phyloP scores from a whole-genome alignment of 495 filamentous ascomycete species.

The Tuber borchii region DNA sequence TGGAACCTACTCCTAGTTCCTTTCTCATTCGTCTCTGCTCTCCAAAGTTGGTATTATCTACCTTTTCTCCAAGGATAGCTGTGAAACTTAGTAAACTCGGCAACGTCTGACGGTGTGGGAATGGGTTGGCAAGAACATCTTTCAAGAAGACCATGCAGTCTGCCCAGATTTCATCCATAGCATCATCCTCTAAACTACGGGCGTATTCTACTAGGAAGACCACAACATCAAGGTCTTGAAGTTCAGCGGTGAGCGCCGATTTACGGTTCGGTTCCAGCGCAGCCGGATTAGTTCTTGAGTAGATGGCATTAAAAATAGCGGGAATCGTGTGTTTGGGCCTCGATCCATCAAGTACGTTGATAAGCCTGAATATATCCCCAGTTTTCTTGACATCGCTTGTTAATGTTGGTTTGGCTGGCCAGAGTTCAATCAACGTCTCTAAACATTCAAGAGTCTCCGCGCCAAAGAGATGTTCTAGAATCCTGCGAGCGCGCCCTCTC shows the following conservation, averaged over 20 bases:
- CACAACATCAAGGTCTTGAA: conserved; percentile 75
- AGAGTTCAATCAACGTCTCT: conserved; percentile 80
- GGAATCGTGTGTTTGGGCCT: conserved; percentile 88
- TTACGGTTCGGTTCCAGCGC: conserved; percentile 73
- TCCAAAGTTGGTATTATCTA: conserved; percentile 95
- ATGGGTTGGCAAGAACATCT: conserved; percentile 86
- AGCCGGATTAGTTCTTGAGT: conserved; percentile 78
- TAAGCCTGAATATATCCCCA: conserved; percentile 64
- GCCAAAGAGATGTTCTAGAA: conserved; percentile 86
- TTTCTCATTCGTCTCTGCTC: conserved; percentile 90
- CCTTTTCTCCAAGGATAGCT: conserved; percentile 81
- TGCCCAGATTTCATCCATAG: conserved; percentile 98
- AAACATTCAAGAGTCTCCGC: conserved; percentile 93
- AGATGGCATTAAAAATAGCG: conserved; percentile 94
- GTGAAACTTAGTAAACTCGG: conserved; percentile 83
- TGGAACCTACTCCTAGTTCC: conserved; percentile 69
- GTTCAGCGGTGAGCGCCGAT: conserved; percentile 75
- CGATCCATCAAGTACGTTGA: conserved; percentile 87
- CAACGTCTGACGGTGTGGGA: conserved; percentile 86
- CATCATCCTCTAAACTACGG: conserved; percentile 84
- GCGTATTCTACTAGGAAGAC: conserved; percentile 86
- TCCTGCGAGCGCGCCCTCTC: conserved; percentile 75
- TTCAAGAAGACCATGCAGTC: conserved; percentile 88
- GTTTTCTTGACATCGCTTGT: conserved; percentile 44
- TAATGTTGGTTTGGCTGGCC: conserved; percentile 46